Percentiles rank a stretch among this genome's conserved stretches.
Conservation (phyloP, 73 alveolate genomes). For the Tetrahymena thermophila region DNA sequence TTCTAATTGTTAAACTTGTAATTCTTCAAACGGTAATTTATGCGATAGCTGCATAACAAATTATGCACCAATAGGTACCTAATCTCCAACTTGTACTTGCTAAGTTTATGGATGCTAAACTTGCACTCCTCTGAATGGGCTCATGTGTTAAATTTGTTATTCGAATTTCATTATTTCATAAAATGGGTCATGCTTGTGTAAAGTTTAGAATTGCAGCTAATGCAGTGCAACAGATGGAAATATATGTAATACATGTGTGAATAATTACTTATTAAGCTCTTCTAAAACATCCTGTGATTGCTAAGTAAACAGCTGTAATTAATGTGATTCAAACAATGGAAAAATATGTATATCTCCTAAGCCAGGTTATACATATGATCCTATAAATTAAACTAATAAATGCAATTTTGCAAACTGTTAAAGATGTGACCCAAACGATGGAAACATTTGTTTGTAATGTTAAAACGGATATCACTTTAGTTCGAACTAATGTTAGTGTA, state of each 20-base stretch:
- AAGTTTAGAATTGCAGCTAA: neutral
- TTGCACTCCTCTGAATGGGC: neutral
- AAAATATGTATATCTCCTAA: neutral
- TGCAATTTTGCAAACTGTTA: neutral
- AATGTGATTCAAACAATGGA: neutral
- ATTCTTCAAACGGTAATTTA: neutral
- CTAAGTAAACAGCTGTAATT: neutral
- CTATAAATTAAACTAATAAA: neutral
- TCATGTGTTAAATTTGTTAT: neutral
- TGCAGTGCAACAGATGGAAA: neutral
- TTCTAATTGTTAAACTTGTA: neutral
- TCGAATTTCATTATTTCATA: no score
- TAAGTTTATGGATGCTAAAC: neutral
- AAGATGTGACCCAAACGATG: neutral
- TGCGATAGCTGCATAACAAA: neutral
- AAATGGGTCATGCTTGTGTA: neutral
- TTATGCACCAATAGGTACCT: neutral
- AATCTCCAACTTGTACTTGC: neutral
- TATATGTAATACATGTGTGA: neutral
- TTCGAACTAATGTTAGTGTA: neutral
- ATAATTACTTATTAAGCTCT: neutral
- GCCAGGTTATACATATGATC: neutral
- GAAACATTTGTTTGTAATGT: neutral
- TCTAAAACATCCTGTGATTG: neutral
- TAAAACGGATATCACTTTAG: neutral